Conservation (phyloP, 163 green algal species). For the Chloroidium sp. region DNA sequence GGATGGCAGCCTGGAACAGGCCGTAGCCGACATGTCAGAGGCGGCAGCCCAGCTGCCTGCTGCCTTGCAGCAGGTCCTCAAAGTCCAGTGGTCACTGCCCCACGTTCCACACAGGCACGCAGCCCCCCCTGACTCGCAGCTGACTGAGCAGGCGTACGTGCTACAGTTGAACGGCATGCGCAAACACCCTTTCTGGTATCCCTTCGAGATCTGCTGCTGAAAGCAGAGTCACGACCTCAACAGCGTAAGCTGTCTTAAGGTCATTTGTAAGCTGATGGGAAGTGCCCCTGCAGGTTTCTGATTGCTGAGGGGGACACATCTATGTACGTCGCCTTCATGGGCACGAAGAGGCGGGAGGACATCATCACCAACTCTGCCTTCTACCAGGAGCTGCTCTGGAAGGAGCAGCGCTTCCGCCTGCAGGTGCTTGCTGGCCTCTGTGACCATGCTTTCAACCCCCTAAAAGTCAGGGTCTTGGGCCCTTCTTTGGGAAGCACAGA, state of each 20-base stretch:
- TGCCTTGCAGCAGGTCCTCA: conserved; percentile 38
- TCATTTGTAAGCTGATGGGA: neutral
- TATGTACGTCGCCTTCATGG: conserved; percentile 69
- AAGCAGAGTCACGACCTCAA: neutral
- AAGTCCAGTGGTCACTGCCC: conserved; percentile 38
- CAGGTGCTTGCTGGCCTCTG: neutral
- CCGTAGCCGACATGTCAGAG: neutral
- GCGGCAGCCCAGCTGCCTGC: conserved; percentile 19
- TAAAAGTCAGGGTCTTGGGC: neutral
- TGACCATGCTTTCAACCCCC: neutral
- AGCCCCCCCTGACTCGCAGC: too few species aligned
- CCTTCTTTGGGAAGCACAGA: neutral
- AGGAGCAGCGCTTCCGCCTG: conserved; percentile 3
- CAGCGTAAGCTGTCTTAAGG: neutral
- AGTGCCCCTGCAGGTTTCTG: conserved; percentile 43
- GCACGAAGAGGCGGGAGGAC: conserved; percentile 62
- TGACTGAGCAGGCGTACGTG: too few species aligned
- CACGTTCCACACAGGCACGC: conserved; percentile 43
- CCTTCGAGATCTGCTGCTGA: neutral
- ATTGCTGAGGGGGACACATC: conserved; percentile 36
- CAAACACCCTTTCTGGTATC: neutral
- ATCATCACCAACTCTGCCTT: conserved; percentile 52
- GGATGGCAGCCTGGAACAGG: conserved; percentile 31
- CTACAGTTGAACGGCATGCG: too few species aligned
- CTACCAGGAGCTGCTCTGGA: conserved; percentile 38